Base-by-base conservation (phyloP, 2,329 filamentous ascomycete genomes). In the Botryosphaeria dothidea region DNA sequence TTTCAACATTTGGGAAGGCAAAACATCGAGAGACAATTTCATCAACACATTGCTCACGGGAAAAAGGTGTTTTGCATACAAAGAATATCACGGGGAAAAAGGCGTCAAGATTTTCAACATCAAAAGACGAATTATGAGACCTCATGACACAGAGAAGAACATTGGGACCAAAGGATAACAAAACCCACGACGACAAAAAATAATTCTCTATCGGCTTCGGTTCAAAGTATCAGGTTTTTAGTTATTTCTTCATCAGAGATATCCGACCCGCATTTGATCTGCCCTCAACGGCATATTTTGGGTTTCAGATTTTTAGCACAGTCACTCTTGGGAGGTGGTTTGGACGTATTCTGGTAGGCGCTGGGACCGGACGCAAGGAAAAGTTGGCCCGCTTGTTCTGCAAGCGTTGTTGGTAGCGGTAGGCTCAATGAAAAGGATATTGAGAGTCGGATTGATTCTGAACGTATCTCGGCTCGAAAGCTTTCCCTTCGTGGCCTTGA, bases 91-190 rank as follows among this genome's bases (percentile, higher is more conserved):
- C 38, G 34, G 29, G 49, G 31, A 25, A 19, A 2, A 15, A 17
- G 56, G 56, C 38, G 56, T 31, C 36, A 41, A 25, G 25, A 29
- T 19, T 45, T 60, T 60, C 56, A 60, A 60, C 56, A 60, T 21
- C 31, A 34, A 60, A 60, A 60, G 56, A 60, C 41, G 56, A 60
- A 60, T 46, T 19, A 60, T 45, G 56, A 60, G 56, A 60, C 27
- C 34, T 23, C 3, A 60, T 46, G 41, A 46, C 54, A 15, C 11
- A 41, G 34, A 17, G 8, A 19, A 46, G 17, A 46, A 29, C 9
- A 49, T 23, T 27, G 23, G 21, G 23, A 46, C n/a, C 38, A 46
- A 21, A 23, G 49, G 49, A 11, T 34, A 34, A 52, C 29, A 27
- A 29, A 52, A 52, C 41, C 17, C n/a, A 29, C 38, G 41, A 29